Evolutionary conservation across 768 basidiomycete species (phyloP).

Genomic region (Trametes punicea): DNA sequence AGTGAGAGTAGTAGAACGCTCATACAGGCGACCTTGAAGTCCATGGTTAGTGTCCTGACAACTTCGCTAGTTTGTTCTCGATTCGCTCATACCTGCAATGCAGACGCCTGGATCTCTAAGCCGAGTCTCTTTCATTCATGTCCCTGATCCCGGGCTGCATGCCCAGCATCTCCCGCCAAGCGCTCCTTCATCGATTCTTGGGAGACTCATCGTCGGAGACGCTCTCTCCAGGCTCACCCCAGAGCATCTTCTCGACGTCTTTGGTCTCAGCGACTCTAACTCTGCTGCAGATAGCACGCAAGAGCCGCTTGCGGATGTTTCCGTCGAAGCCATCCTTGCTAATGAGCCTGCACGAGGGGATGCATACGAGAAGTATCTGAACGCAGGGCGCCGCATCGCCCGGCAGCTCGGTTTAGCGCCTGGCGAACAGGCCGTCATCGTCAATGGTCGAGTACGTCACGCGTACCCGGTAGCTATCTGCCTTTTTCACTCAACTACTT

Average conservation of each 20-base stretch:
- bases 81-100: background rate
- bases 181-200: slow-evolving; percentile 44
- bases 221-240: slow-evolving; percentile 40
- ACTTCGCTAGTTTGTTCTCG: background rate
- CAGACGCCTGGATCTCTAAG: slow-evolving; percentile 46
- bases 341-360: slow-evolving; percentile 34
- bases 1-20: slow-evolving; percentile 53
- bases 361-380: slow-evolving; percentile 43
- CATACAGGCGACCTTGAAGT: slow-evolving; percentile 60
- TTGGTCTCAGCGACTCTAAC: slow-evolving; percentile 29
- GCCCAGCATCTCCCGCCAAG: slow-evolving; percentile 19
- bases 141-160: slow-evolving; percentile 40
- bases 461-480: no score
- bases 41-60: slow-evolving; percentile 47
- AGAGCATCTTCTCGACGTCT: slow-evolving; percentile 36
- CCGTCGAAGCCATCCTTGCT: slow-evolving; percentile 35
- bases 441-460: slow-evolving; percentile 78
- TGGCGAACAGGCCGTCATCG: slow-evolving; percentile 60
- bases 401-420: slow-evolving; percentile 56
- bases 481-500: background rate
- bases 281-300: slow-evolving; percentile 33
- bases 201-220: slow-evolving; percentile 44
- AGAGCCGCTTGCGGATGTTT: slow-evolving; percentile 34
- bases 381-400: slow-evolving; percentile 44
- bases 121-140: slow-evolving; percentile 78